Evolutionary conservation across 2,329 filamentous ascomycete species (phyloP), one percentile per base, ranked within the genome.

Genomic region (Thyridium curvatum): DNA sequence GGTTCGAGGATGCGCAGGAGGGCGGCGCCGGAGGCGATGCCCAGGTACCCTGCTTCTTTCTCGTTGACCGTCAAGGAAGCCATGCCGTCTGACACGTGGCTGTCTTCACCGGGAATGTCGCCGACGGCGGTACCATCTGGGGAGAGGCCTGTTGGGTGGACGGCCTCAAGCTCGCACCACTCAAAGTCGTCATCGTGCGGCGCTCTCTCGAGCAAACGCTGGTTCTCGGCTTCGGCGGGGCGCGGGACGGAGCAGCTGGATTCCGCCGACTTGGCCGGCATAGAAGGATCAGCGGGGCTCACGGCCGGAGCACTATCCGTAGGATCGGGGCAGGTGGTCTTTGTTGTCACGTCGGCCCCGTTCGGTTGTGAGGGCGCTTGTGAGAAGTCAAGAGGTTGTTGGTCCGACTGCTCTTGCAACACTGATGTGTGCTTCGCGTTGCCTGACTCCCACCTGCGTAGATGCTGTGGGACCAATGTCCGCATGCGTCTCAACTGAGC

Each of bases 1-100:
- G 59, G 58, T 34, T 62, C 59, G 7, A 62, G 48, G 7, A 61
- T 49, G 4, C 65, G 58, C 13, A 69, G 46, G 41, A 70, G 59
- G 3, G 66, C 66, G 13, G 65, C 66, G 2, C 66, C 66, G 6
- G 65, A 70, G 2, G 64, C 64, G 1, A 66, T 56, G 2, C 68
- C 68, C 8, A 70, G 58, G 46, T 71, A 71, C 5, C 68, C 68
- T 2, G 58, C 56, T 21, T 66, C 60, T 8, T 53, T 50, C 31
- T 62, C 58, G 15, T 52, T 50, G 14, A 62, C 53, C 2, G 58
- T 56, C 4, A 63, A 43, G 5, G 59, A 58, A 2, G 61, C 59
- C 60, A 64, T 64, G 10, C 61, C 61, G 34, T 64, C 61, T n/a
- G 58, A 48, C 12, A 60, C 51, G 2, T 56, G 55, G 4, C 50